Percentiles rank a stretch among this genome's conserved stretches.
These are phyloP conservation scores for Ambrosia hybrid DNA, from an alignment of 140 eudicot genomes.

Conservation along the genomic window DNA sequence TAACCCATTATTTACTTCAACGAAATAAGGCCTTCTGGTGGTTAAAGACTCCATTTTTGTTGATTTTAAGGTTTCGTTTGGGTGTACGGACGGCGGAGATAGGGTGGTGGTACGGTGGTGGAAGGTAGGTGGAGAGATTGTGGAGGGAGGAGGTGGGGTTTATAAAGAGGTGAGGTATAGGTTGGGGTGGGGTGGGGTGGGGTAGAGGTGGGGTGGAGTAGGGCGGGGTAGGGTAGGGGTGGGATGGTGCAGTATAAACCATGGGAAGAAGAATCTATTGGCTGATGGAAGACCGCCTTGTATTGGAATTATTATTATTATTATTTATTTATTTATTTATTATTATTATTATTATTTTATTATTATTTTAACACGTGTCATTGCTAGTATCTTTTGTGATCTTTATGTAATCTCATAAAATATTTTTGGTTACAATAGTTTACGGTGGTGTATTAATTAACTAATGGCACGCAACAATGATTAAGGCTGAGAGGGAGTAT, in stretches of 20 bases:
- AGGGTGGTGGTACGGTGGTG: too few species aligned
- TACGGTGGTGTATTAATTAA: not conserved
- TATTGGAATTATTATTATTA: too few species aligned
- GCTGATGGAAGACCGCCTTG: too few species aligned
- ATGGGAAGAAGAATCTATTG: not conserved
- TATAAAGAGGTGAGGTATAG: conserved; percentile 59
- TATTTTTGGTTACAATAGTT: not conserved
- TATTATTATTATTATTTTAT: too few species aligned
- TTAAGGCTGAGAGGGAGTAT: not conserved
- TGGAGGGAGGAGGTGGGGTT: conserved; percentile 27
- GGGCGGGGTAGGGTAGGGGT: not conserved
- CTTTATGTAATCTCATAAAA: not conserved
- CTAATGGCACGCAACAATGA: not conserved
- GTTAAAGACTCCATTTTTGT: conserved; percentile 37
- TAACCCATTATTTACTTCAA: conserved; percentile 36
- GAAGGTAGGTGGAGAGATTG: conserved; percentile 24
- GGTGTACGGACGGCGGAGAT: not conserved
- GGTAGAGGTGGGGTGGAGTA: not conserved
- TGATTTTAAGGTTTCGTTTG: not conserved
- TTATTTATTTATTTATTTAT: too few species aligned
- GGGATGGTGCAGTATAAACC: conserved; percentile 13
- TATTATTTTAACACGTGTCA: conserved; percentile 15
- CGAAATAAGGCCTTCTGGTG: conserved; percentile 36
- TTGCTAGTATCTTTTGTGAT: not conserved
- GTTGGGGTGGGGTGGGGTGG: conserved; percentile 6